Evolutionary conservation across 2,329 filamentous ascomycete species (phyloP), one percentile per base, ranked within the genome.

Genomic region (Rhynchosporium secalis): DNA sequence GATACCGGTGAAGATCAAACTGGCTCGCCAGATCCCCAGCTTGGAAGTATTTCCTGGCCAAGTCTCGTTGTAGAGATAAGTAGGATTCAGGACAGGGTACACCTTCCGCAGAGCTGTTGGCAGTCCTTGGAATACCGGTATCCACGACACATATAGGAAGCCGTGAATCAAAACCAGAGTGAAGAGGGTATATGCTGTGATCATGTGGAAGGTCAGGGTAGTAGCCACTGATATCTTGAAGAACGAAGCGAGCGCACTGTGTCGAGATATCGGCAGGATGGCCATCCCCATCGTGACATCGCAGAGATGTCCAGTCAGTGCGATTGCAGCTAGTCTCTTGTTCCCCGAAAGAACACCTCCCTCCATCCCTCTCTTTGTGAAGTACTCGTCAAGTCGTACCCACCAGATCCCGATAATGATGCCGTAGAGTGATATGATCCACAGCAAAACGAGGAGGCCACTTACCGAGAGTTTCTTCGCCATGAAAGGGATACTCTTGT

Each of bases 211-310:
- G 2, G 65, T 65, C 12, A 68, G 68, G 12, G 69, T 70, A 10
- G 70, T 71, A n/a, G 68, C 65, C 12, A 65, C 62, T 1, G 70
- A 69, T 4, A 72, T 63, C 56, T 67, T 68, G 61, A 72, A 72
- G 48, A 71, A 71, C 9, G 70, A 71, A 6, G 70, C 67, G 10
- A 72, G 60, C 20, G 70, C 70, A 55, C 70, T 71, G 46, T 72
- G 69, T 54, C 70, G 62, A 4, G 70, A 68, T 4, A 72, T 65
- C 3, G 70, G 70, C 15, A 71, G 41, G 12, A 72, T 62, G 7
- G 67, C 68, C 70, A 72, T 71, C 4, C 70, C 70, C 70, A 72
- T 70, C 6, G 70, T 71, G n/a, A 72, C 64, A 60, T 71, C 70
- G 52, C 58, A 62, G 12, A 64, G 48, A 61, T 72, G 70, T 8